These are phyloP conservation scores for Hebeloma cylindrosporum DNA, from an alignment of 768 basidiomycete species.

Conservation along the genomic window DNA sequence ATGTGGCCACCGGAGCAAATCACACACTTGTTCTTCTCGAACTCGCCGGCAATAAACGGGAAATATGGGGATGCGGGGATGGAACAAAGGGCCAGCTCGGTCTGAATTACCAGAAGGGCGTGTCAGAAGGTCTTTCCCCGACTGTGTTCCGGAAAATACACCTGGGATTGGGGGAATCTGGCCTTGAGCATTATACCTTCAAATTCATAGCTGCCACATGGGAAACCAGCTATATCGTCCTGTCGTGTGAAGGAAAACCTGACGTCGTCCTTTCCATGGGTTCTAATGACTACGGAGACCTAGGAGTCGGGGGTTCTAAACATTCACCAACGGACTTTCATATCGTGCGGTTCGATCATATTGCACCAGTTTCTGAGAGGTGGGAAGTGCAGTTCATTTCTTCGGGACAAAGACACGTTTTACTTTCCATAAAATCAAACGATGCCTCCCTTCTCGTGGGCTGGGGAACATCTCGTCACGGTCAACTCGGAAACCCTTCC, in stretches of 20 bases:
- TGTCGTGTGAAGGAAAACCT: conserved; percentile 39
- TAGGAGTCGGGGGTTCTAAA: conserved; percentile 52
- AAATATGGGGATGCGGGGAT: conserved; percentile 78
- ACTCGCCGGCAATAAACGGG: conserved; percentile 22
- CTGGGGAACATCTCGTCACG: conserved; percentile 86
- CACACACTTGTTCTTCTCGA: conserved; percentile 74
- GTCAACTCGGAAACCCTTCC: conserved; percentile 63
- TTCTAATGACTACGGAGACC: conserved; percentile 79
- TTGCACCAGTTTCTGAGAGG: conserved; percentile 26
- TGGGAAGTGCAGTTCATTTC: conserved; percentile 43
- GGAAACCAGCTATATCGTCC: conserved; percentile 80
- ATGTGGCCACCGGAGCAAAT: conserved; percentile 72
- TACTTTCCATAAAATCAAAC: conserved; percentile 43
- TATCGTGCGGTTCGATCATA: conserved; percentile 43
- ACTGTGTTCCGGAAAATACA: conserved; percentile 50
- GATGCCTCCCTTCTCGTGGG: conserved; percentile 47
- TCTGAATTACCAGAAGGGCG: conserved; percentile 27
- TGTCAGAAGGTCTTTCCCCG: conserved; percentile 17
- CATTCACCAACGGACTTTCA: conserved; percentile 31
- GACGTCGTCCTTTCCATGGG: conserved; percentile 80
- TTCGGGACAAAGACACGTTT: conserved; percentile 73
- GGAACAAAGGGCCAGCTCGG: conserved; percentile 75
- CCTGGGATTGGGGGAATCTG: conserved; percentile 36
- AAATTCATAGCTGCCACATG: conserved; percentile 66
- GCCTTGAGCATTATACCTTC: conserved; percentile 42